Evolutionary conservation across 345 rosid species (phyloP).

Genomic region (Xanthoceras sorbifolium): DNA sequence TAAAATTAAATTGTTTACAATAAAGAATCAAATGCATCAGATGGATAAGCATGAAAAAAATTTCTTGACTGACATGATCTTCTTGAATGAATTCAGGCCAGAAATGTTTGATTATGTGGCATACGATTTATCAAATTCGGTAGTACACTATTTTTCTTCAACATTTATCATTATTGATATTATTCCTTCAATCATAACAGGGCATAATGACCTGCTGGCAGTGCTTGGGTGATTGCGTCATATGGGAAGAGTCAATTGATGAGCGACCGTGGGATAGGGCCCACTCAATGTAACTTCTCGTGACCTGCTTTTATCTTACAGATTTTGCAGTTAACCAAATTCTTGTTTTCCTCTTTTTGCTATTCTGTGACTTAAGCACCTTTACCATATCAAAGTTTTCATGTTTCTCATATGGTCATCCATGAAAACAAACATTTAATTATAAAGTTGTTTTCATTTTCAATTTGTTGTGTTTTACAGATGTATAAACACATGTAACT

Average conservation of each 20-base stretch:
- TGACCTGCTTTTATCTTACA: conserved; percentile 1
- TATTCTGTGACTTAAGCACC: background rate
- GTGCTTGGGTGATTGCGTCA: conserved; percentile 88
- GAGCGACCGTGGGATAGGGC: conserved; percentile 98
- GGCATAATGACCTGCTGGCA: conserved; percentile 77
- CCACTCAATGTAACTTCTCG: conserved; percentile 60
- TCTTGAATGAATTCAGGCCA: background rate
- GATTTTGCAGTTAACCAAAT: background rate
- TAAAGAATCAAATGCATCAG: too few relatives aligned
- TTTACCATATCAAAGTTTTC: background rate
- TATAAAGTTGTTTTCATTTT: background rate
- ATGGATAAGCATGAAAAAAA: background rate
- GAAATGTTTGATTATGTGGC: background rate
- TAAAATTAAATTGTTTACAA: too few relatives aligned
- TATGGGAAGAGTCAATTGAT: conserved; percentile 95
- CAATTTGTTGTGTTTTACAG: background rate
- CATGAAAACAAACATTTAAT: background rate
- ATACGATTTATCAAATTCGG: background rate
- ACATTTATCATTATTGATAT: background rate
- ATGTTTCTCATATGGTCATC: background rate
- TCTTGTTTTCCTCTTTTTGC: background rate
- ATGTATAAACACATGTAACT: background rate
- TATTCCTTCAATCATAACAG: conserved; percentile 34
- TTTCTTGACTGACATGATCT: background rate
- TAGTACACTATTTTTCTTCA: background rate